phyloP scores from a whole-genome alignment of 768 basidiomycete genomes.

The Lactarius akahatsu region DNA sequence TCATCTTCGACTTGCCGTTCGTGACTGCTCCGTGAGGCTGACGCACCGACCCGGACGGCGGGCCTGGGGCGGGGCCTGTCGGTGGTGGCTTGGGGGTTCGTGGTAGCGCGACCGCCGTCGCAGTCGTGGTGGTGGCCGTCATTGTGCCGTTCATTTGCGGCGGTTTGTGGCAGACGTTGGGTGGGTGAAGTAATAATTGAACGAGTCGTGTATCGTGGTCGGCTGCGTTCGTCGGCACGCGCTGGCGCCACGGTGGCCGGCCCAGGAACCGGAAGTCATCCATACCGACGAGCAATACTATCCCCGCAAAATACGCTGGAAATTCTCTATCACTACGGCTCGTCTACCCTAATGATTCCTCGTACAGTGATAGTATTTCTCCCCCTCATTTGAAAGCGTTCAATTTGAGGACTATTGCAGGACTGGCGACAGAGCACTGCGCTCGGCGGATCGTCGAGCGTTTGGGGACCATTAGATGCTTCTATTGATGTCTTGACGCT shows the following conservation, averaged over 20 bases:
- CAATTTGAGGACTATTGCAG: neutral
- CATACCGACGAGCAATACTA: neutral
- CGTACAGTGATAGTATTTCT: neutral
- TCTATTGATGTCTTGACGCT: neutral
- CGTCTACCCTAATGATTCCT: neutral
- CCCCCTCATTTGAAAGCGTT: neutral
- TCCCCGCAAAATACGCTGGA: neutral
- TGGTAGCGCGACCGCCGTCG: constrained; percentile 12
- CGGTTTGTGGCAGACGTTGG: neutral
- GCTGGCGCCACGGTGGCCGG: constrained; percentile 16
- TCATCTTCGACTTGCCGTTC: constrained; percentile 55
- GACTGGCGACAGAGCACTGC: neutral
- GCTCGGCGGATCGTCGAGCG: neutral
- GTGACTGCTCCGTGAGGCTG: constrained; percentile 38
- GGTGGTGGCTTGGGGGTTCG: constrained; percentile 34
- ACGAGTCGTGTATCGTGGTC: constrained; percentile 4
- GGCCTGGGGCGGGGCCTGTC: constrained; percentile 35
- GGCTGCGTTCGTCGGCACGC: constrained; percentile 16
- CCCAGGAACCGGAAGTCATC: neutral
- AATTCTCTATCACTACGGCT: neutral
- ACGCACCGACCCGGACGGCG: constrained; percentile 47
- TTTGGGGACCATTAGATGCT: neutral
- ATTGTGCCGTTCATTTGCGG: constrained; percentile 20
- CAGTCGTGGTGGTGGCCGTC: constrained; percentile 11
- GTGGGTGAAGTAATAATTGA: neutral